Evolutionary conservation across 768 basidiomycete species (phyloP), one percentile per base, ranked within the genome.

Genomic region (Xerocomellus dryophilus): DNA sequence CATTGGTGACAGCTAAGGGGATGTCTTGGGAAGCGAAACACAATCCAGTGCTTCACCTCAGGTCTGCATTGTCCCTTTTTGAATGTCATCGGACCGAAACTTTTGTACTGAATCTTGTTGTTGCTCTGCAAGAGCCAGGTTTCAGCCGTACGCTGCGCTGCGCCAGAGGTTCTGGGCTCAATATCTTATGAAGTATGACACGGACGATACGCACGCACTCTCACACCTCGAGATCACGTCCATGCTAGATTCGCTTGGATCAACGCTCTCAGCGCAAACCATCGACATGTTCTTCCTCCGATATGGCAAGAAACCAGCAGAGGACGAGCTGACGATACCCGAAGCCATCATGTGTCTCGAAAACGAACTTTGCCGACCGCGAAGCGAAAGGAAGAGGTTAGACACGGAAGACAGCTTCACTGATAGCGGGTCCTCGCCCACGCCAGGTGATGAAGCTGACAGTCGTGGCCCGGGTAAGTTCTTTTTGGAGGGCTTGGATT

Each of bases 241-340:
- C 11, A 94, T 98, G 90, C 86, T 99, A 40, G 96, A 98, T 73
- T 96, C 95, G 2, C 85, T 99, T 35, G 94, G 94, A 5, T 97
- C 94, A 4, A 98, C 96, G 0, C 81, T 98, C 45, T 89, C 88
- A 7, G 72, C 71, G 0, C 75, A 83, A 41, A 98, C 96, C 2
- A 75, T 97, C 53, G 79, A 88, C 60, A 79, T 79, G 14, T 98
- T 96, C 80, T 98, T 90, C 74, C 81, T 78, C 8, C 79, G 83
- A 7, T 80, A 78, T 62, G 79, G 79, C 52, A 92, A 90, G 69
- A 72, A 78, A 5, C 80, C 85, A 0, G 76, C 77, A 7, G 71
- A 75, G 20, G 94, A 85, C 54, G 86, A 92, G 61, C 73, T 99
- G 31, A 86, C 85, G 1, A 70, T 90, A 15, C 85, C 88, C 25